phyloP scores from a whole-genome alignment of 495 filamentous ascomycete species.

The Hypoxylon intermedium region DNA sequence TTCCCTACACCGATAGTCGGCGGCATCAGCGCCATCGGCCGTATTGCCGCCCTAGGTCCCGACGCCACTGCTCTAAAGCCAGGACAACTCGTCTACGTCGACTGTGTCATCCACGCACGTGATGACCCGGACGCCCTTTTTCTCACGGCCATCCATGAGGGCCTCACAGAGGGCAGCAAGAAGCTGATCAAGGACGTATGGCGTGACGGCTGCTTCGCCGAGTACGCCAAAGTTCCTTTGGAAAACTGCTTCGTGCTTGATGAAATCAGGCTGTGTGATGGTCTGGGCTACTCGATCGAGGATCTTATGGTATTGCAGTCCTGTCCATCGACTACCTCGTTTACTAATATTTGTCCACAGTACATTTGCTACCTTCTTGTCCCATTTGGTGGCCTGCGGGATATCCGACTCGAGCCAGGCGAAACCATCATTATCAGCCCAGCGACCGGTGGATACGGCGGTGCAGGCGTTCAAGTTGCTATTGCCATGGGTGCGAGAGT shows the following conservation, averaged over 20 bases:
- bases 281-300: constrained; percentile 43
- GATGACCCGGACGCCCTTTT: constrained; percentile 50
- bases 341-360: no score
- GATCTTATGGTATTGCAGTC: no score
- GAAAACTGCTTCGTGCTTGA: constrained; percentile 56
- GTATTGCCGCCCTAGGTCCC: constrained; percentile 53
- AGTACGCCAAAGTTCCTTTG: constrained; percentile 57
- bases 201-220: constrained; percentile 47
- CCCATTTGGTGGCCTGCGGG: constrained; percentile 57
- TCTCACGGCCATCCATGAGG: constrained; percentile 46
- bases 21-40: constrained; percentile 51
- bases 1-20: constrained; percentile 39
- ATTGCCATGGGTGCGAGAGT: constrained; percentile 61
- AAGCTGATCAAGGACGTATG: constrained; percentile 39
- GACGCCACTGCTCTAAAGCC: constrained; percentile 50
- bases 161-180: constrained; percentile 22
- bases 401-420: constrained; percentile 58
- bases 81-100: constrained; percentile 57
- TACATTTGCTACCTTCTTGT: constrained; percentile 44
- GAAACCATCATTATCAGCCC: constrained; percentile 61
- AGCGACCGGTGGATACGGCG: constrained; percentile 58
- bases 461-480: constrained; percentile 55
- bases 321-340: no score
- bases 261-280: constrained; percentile 47
- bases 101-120: constrained; percentile 50